Percentiles rank a stretch among this genome's conserved stretches.
phyloP scores from a whole-genome alignment of 2,329 filamentous ascomycete species.

The Diatrype stigma region DNA sequence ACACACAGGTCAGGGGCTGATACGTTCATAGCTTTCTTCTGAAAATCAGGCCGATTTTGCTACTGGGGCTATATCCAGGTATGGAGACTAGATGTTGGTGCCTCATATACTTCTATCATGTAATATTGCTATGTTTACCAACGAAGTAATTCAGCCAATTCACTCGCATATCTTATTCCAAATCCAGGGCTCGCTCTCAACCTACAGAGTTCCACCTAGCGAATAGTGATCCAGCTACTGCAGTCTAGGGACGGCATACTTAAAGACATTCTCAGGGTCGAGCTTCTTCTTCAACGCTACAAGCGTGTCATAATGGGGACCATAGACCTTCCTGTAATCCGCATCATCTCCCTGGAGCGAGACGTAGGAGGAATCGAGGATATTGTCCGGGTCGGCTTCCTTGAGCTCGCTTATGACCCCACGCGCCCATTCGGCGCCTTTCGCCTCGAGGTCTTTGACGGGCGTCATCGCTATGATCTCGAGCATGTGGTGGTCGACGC shows the following conservation, averaged over 20 bases:
- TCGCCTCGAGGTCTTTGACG: conserved; percentile 17
- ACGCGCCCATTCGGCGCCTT: conserved; percentile 20
- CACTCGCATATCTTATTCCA: too few species aligned
- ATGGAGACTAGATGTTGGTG: too few species aligned
- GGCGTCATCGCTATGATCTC: conserved; percentile 28
- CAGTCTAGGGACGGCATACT: conserved; percentile 15
- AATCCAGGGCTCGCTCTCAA: too few species aligned
- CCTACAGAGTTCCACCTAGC: too few species aligned
- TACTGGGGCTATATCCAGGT: too few species aligned
- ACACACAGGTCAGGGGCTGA: too few species aligned
- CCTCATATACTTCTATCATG: too few species aligned
- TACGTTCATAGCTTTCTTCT: too few species aligned
- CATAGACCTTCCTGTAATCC: conserved; percentile 26
- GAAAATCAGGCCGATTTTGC: too few species aligned
- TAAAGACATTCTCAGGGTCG: conserved; percentile 33
- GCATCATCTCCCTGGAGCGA: conserved; percentile 23
- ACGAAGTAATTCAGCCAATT: too few species aligned
- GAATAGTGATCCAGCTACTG: too few species aligned
- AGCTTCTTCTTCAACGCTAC: conserved; percentile 28
- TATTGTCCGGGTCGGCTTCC: conserved; percentile 19
- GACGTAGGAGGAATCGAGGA: conserved; percentile 28
- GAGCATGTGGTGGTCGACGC: conserved; percentile 31
- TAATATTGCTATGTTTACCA: too few species aligned
- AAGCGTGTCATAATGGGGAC: conserved; percentile 19
- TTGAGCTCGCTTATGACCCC: conserved; percentile 12